A percentile compares a stretch with the other conserved stretches of the same genome.
phyloP scores from a whole-genome alignment of 305 asterid genomes.

The Fraxinus dipetala region DNA sequence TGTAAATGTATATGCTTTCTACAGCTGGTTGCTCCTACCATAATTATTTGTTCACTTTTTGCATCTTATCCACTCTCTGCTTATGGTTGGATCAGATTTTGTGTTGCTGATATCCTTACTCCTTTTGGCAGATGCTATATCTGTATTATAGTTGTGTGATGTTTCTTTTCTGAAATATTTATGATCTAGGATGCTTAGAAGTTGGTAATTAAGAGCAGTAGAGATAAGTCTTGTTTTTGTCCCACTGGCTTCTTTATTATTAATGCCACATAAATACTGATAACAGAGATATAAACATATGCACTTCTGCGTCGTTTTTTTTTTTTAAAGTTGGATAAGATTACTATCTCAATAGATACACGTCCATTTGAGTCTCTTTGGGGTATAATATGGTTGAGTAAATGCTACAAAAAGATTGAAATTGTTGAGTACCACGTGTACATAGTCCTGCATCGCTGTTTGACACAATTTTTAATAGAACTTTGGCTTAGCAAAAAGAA shows the following conservation, averaged over 20 bases:
- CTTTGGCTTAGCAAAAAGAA: not conserved
- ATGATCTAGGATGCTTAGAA: not conserved
- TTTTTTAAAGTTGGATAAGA: not conserved
- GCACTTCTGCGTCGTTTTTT: not conserved
- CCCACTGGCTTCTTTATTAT: not conserved
- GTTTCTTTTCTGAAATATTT: not conserved
- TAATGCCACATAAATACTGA: not conserved
- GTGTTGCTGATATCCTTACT: not conserved
- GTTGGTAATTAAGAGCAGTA: not conserved
- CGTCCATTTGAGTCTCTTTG: not conserved
- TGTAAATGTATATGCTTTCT: not conserved
- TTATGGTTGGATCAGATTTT: not conserved
- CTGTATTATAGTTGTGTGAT: not conserved
- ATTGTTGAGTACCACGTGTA: not conserved
- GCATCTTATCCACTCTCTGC: not conserved
- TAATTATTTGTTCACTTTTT: not conserved
- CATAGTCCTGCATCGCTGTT: conserved; percentile 1
- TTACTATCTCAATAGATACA: not conserved
- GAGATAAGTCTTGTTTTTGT: not conserved
- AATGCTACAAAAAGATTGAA: not conserved
- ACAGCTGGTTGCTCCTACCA: not conserved
- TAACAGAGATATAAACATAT: not conserved
- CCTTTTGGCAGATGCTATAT: not conserved
- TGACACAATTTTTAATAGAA: not conserved
- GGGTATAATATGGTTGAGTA: not conserved